phyloP scores from a whole-genome alignment of 768 basidiomycete genomes.

The Baorangia bicolor region DNA sequence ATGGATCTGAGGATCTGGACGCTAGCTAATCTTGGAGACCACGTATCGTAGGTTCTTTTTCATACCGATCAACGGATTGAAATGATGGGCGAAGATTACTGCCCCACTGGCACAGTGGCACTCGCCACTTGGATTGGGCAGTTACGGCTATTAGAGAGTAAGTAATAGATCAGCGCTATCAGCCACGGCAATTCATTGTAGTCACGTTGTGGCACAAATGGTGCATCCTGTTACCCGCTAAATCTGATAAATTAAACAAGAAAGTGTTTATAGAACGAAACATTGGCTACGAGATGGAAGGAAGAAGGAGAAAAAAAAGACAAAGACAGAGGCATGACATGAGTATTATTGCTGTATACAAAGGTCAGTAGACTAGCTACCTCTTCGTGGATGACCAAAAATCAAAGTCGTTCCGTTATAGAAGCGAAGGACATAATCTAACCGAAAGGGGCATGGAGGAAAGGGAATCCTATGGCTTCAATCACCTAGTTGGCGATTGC shows the following conservation, averaged over 20 bases:
- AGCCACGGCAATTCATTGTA: not conserved
- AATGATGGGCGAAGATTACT: not conserved
- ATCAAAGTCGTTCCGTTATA: not conserved
- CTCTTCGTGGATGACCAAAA: not conserved
- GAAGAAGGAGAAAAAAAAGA: not conserved
- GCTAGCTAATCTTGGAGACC: not conserved
- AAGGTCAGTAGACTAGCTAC: conserved; percentile 11
- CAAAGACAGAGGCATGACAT: not conserved
- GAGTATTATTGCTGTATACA: not conserved
- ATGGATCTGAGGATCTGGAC: conserved; percentile 3
- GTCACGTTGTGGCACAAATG: not conserved
- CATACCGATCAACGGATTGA: conserved; percentile 1
- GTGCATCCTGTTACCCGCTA: not conserved
- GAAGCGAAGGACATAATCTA: not conserved
- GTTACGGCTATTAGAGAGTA: not conserved
- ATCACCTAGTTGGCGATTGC: conserved; percentile 1
- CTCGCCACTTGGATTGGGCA: conserved; percentile 1
- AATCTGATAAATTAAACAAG: conserved; percentile 3
- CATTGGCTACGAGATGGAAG: not conserved
- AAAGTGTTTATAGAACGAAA: not conserved
- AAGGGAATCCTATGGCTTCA: not conserved
- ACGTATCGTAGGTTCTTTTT: not conserved
- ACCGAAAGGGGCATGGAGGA: not conserved
- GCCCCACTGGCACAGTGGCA: not conserved
- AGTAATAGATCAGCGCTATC: not conserved